These are phyloP conservation scores for Fusarium nematophilum DNA, from an alignment of 2,329 filamentous ascomycete genomes.

Conservation along the genomic window DNA sequence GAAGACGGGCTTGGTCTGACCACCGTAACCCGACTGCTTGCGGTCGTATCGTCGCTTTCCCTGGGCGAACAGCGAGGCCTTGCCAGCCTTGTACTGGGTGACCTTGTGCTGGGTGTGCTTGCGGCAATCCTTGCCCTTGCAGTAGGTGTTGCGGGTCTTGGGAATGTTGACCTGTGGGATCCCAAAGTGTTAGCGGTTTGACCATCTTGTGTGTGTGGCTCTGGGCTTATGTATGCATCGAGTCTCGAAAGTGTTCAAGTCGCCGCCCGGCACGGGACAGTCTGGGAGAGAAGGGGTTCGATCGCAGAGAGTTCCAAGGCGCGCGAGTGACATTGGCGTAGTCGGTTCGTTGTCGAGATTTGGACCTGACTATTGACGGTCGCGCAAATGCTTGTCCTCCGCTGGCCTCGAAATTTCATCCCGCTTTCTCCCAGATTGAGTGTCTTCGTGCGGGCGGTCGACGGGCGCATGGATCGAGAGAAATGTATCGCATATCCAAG, in stretches of 20 bases:
- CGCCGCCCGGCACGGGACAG: conserved; percentile 34
- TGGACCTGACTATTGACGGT: conserved; percentile 29
- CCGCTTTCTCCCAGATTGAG: conserved; percentile 41
- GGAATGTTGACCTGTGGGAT: conserved; percentile 89
- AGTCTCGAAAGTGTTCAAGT: conserved; percentile 15
- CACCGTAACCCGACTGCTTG: conserved; percentile 99
- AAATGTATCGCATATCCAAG: conserved; percentile 14
- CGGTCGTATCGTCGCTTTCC: conserved; percentile 99
- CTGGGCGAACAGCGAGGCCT: conserved; percentile 96
- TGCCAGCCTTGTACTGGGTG: conserved; percentile 97
- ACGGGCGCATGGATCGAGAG: conserved; percentile 36
- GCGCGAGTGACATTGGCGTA: background rate
- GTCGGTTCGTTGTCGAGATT: conserved; percentile 27
- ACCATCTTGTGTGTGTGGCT: conserved; percentile 15
- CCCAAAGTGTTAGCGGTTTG: conserved; percentile 46
- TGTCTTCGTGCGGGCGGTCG: conserved; percentile 48
- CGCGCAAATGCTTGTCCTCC: conserved; percentile 34
- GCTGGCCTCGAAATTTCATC: conserved; percentile 40
- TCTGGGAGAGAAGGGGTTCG: conserved; percentile 18
- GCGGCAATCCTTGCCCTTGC: conserved; percentile 94
- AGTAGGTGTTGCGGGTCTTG: conserved; percentile 97
- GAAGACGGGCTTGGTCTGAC: conserved; percentile 99
- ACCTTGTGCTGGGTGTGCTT: conserved; percentile 94
- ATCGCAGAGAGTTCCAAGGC: conserved; percentile 8
- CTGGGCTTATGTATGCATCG: conserved; percentile 18